Base-by-base conservation (phyloP, 2,329 filamentous ascomycete genomes). In the Colletotrichum salicis region DNA sequence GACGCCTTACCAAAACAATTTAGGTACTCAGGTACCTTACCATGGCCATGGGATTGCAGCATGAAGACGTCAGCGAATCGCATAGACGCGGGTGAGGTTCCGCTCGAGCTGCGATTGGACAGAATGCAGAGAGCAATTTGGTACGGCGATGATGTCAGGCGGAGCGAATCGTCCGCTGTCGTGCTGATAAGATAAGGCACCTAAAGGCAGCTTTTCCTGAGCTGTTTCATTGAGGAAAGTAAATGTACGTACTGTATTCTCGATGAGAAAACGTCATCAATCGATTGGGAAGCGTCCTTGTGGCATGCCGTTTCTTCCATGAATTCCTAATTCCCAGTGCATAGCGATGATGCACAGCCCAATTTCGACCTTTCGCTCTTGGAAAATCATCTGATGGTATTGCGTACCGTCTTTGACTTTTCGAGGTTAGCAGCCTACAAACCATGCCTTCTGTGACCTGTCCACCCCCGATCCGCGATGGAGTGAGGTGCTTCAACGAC, bases 121-220 rank as follows among this genome's bases (percentile, higher is more conserved):
- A 4, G 15, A n/a, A 29, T 4, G 37, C 15, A 12, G 24, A 60
- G 11, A 33, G 7, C 1, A 22, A 48, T 48, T 22, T 22, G 12
- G 11, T 6, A 29, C 4, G 4, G 13, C 4, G n/a, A 48, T 70
- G 66, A 72, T 71, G 69, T 71, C 69, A 72, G 54, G 7, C 56
- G 63, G 62, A 66, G 55, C 19, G 37, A n/a, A 27, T 54, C 19
- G 48, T 56, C 62, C 48, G 27, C 8, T 29, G 8, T 19, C 11
- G n/a, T 10, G 6, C 11, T 45, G 67, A 66, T 66, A 48, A 70
- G 45, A 70, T 59, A 41, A 59, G 22, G 10, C 2, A 1, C 10
- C 1, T n/a, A 37, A 24, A 1, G 31, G 31, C 31, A 33, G 31
- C 31, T 33, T 33, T 33, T 33, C 7, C 31, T 33, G 31, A 33